Base-by-base conservation (phyloP, 1,139 yeast genomes). In the Geotrichum fermentans region DNA sequence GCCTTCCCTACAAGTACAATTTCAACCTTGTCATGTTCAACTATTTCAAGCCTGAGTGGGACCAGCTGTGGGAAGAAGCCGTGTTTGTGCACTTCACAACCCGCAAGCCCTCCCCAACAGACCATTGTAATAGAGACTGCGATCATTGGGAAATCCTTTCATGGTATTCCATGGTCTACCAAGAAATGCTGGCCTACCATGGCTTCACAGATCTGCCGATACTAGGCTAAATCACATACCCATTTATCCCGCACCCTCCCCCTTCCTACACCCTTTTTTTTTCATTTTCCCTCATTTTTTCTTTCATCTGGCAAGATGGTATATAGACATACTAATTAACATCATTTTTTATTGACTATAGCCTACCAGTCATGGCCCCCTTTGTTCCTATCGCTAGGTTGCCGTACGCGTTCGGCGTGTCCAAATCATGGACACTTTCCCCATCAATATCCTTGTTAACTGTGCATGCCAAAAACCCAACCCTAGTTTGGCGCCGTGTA, bases 21-120 rank as follows among this genome's bases (percentile, higher is more conserved):
- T 54, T 54, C 43, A 58, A 58, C 47, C 47, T 58, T 28, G 56
- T 58, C 32, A 50, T 57, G 56, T 56, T 49, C 37, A 52, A 48
- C 38, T 48, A 47, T 42, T 53, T 51, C 29, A 43, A 52, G n/a
- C 47, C 45, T 24, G 38, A 51, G 11, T 58, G 61, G 61, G 56
- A 57, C 36, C 30, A 26, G 42, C 45, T 58, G n/a, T 58, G 61
- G 61, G 52, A 55, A 14, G 61, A 57, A 41, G 60, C 61, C 16
- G 58, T 54, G 17, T 49, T 58, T 35, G 54, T 58, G 3, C 61
- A 58, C 34, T 55, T 51, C 40, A 58, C 61, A 3, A 42, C 40
- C 0, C n/a, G 44, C 21, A 51, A 43, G 38, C 53, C 52, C 13
- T 39, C 36, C 18, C 43, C 29, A 3, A 29, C 32, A 13, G 33